Base-by-base conservation (phyloP, 768 basidiomycete genomes). In the Porphyrellus cyaneotinctus region DNA sequence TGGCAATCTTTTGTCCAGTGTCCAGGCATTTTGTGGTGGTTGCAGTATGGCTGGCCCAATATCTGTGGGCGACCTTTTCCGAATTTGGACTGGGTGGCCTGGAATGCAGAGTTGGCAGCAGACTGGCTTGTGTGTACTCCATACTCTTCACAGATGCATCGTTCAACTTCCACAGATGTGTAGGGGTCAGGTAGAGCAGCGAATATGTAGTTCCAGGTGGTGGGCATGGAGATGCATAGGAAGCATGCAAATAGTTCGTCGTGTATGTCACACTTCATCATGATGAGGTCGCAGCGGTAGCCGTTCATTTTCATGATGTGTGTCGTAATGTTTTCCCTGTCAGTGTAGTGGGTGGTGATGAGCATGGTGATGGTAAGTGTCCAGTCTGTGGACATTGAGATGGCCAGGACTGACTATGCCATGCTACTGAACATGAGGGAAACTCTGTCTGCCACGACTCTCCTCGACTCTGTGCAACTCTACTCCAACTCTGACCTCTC, bases 291-390 rank as follows among this genome's bases (percentile, higher is more conserved):
- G 6, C 18, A 46, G 8, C 51, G 24, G 15, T 32, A 45, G 18
- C n/a, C 44, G 13, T 61, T 56, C 58, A 61, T 58, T 47, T 58
- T 56, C 0, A 43, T 39, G 8, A 61, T 52, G 35, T 61, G 59
- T 8, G 7, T 51, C 1, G 12, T 24, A 3, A 50, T 13, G 15
- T 58, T 49, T 38, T 56, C 45, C 17, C 54, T 51, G 1, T 58
- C 58, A 4, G 28, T 38, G 4, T 49, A 51, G 26, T 41, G 53
- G 0, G 52, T 57, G 3, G 38, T 53, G 15, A 51, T n/a, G 26
- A 60, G 56, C 0, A 3, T 12, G 3, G 57, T 48, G 17, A 61
- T 58, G 4, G 52, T 39, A 0, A 56, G 30, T 0, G 51, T 58
- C 57, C 43, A n/a, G n/a, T n/a, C n/a, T n/a, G n/a, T n/a, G n/a